These are phyloP conservation scores for Alternaria novae-zelandiae DNA, from an alignment of 2,329 filamentous ascomycete species.

Conservation along the genomic window DNA sequence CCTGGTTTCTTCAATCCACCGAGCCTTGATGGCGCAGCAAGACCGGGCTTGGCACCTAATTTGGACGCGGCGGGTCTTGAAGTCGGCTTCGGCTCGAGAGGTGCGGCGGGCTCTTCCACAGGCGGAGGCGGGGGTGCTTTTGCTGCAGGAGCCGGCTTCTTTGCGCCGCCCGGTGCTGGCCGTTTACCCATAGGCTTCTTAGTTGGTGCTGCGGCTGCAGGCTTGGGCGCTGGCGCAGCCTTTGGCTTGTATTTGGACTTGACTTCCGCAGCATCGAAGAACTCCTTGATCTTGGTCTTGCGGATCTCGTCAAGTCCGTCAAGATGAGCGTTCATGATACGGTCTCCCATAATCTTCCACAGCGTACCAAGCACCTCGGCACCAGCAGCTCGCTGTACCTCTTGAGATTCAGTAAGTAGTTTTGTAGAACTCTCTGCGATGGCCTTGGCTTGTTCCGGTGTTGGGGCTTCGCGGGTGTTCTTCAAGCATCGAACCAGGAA, in stretches of 20 bases:
- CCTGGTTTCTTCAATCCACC: slow-evolving; percentile 53
- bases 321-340: slow-evolving; percentile 90
- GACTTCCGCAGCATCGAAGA: slow-evolving; percentile 79
- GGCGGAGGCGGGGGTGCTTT: slow-evolving; percentile 47
- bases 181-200: slow-evolving; percentile 58
- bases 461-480: slow-evolving; percentile 81
- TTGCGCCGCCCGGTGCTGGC: slow-evolving; percentile 57
- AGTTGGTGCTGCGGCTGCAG: slow-evolving; percentile 55
- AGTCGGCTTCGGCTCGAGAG: slow-evolving; percentile 65
- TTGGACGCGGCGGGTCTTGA: slow-evolving; percentile 56
- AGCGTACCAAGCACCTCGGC: slow-evolving; percentile 91
- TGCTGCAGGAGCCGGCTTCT: slow-evolving; percentile 56
- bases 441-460: slow-evolving; percentile 79
- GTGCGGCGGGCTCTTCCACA: slow-evolving; percentile 57
- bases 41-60: slow-evolving; percentile 49
- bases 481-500: slow-evolving; percentile 90
- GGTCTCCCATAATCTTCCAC: slow-evolving; percentile 98
- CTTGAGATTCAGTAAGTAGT: slow-evolving; percentile 85
- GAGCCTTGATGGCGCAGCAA: slow-evolving; percentile 43
- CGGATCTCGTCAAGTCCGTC: slow-evolving; percentile 94
- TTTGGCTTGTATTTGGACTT: slow-evolving; percentile 94
- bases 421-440: slow-evolving; percentile 92
- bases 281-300: slow-evolving; percentile 96
- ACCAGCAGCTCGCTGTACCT: slow-evolving; percentile 83
- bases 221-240: slow-evolving; percentile 65